These are phyloP conservation scores for Lipomyces yamadae DNA, from an alignment of 805 yeast species.

Conservation along the genomic window DNA sequence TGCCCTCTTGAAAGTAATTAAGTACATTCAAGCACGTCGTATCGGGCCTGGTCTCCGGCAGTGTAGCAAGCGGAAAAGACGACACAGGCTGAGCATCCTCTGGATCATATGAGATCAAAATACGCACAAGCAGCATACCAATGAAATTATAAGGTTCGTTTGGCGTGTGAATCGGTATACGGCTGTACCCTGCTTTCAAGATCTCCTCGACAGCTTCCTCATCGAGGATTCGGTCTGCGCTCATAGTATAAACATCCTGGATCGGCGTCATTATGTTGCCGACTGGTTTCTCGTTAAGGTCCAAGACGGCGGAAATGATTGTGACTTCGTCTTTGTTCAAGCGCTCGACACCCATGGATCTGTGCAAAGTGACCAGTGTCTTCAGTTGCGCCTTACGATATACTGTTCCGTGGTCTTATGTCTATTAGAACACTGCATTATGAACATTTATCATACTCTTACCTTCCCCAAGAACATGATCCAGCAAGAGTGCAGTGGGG, in stretches of 20 bases:
- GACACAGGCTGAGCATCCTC: slow-evolving; percentile 94
- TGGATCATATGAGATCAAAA: slow-evolving; percentile 92
- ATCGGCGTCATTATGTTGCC: slow-evolving; percentile 92
- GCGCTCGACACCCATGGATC: slow-evolving; percentile 93
- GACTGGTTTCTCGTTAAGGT: slow-evolving; percentile 89
- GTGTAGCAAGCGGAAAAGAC: slow-evolving; percentile 90
- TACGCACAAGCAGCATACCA: slow-evolving; percentile 93
- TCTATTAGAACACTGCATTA: neutral
- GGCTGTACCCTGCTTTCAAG: slow-evolving; percentile 89
- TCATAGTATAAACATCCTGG: slow-evolving; percentile 83
- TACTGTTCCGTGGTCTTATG: slow-evolving; percentile 83
- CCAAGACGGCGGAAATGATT: slow-evolving; percentile 90
- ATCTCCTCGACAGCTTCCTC: slow-evolving; percentile 86
- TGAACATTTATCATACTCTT: neutral
- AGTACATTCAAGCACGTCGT: slow-evolving; percentile 92
- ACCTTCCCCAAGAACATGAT: slow-evolving; percentile 77
- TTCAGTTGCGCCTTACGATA: slow-evolving; percentile 92
- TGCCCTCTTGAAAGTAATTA: slow-evolving; percentile 97
- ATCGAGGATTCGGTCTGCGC: slow-evolving; percentile 80
- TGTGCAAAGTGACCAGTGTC: slow-evolving; percentile 88
- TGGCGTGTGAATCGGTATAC: slow-evolving; percentile 93
- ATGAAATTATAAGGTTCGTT: slow-evolving; percentile 87
- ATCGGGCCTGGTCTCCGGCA: slow-evolving; percentile 90
- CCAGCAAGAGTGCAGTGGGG: slow-evolving; percentile 83
- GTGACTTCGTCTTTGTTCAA: slow-evolving; percentile 95